Conservation (phyloP, 176 grass and related monocot species). For the Bonia amplexicaulis region DNA sequence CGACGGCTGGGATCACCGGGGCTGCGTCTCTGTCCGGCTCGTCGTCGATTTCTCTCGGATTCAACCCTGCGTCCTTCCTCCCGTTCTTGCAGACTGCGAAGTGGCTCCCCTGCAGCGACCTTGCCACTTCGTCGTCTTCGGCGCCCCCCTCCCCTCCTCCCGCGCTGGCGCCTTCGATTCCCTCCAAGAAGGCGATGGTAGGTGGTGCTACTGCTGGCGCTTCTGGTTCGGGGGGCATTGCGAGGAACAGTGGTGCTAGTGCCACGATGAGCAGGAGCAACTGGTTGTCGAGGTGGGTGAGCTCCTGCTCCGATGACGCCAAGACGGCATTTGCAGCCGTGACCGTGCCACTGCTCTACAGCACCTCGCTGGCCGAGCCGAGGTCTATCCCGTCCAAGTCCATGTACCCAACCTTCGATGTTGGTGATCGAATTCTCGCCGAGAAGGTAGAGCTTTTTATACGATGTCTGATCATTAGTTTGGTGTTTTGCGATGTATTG, state of each 20-base stretch:
- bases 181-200: slow-evolving; percentile 27
- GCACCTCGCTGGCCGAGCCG: slow-evolving; percentile 75
- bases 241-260: slow-evolving; percentile 1
- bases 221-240: slow-evolving; percentile 9
- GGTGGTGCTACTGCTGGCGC: background rate
- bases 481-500: background rate
- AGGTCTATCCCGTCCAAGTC: slow-evolving; percentile 92
- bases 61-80: slow-evolving; percentile 74
- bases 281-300: slow-evolving; percentile 82
- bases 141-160: slow-evolving; percentile 20
- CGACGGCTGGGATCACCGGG: slow-evolving; percentile 17
- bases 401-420: slow-evolving; percentile 96
- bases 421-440: slow-evolving; percentile 91
- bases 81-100: slow-evolving; percentile 68
- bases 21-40: slow-evolving; percentile 43
- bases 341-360: slow-evolving; percentile 80
- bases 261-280: slow-evolving; percentile 36
- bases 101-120: slow-evolving; percentile 93
- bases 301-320: slow-evolving; percentile 81
- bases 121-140: slow-evolving; percentile 34
- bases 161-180: background rate
- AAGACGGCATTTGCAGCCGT: slow-evolving; percentile 90
- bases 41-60: slow-evolving; percentile 58
- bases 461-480: background rate
- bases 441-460: slow-evolving; percentile 69